phyloP scores from a whole-genome alignment of 148 eudicot genomes.

The Diospyros lotus region DNA sequence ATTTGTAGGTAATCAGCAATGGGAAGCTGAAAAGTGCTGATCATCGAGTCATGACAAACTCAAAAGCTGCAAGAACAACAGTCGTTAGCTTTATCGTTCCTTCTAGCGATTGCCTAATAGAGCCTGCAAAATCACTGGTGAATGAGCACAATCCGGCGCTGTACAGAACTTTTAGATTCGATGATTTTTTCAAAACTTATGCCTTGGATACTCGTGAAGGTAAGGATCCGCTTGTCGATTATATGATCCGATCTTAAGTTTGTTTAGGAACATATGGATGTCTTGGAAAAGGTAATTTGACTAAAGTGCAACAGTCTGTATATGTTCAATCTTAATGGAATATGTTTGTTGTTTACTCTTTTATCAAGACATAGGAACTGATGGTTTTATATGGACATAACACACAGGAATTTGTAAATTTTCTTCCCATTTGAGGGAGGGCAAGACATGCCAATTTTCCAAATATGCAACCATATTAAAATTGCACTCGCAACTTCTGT shows the following conservation, averaged over 20 bases:
- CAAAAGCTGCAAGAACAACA: background rate
- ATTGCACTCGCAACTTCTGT: too few species aligned
- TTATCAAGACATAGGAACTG: too few species aligned
- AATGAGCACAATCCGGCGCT: background rate
- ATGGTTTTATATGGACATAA: too few species aligned
- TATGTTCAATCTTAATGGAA: too few species aligned
- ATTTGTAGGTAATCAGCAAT: conserved; percentile 6
- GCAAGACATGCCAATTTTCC: too few species aligned
- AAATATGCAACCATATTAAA: too few species aligned
- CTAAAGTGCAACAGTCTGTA: too few species aligned
- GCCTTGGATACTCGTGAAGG: background rate
- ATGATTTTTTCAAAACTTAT: background rate
- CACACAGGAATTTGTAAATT: too few species aligned
- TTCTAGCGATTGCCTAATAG: background rate
- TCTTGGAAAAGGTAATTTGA: background rate
- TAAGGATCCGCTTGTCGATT: background rate
- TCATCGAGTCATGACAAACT: background rate
- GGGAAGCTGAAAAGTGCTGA: conserved; percentile 6
- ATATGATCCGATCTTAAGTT: background rate
- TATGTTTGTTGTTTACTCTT: too few species aligned
- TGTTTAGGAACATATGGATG: background rate
- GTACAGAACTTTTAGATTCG: background rate
- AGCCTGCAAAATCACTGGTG: conserved; percentile 13
- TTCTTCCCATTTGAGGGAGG: too few species aligned
- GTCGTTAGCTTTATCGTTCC: background rate